Conservation (phyloP, 371 early-diverging fungal species). For the Mortierella sp. region DNA sequence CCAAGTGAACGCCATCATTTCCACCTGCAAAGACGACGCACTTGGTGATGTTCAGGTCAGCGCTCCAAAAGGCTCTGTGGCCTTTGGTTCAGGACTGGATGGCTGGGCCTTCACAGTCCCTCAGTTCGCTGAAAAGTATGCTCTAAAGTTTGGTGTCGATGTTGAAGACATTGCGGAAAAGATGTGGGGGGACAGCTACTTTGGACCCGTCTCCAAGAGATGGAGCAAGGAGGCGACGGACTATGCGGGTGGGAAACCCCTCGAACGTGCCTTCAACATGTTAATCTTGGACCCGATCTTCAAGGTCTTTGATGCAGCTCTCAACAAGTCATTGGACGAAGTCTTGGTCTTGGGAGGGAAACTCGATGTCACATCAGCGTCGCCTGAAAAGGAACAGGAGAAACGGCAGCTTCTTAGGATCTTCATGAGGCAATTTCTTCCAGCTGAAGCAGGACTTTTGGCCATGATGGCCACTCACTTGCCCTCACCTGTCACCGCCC, state of each 20-base stretch:
- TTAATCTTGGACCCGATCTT: constrained; percentile 99
- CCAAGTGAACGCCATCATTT: constrained; percentile 95
- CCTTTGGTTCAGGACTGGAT: constrained; percentile 99
- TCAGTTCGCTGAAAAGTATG: constrained; percentile 97
- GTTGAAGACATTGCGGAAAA: constrained; percentile 93
- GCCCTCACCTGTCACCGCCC: constrained; percentile 97
- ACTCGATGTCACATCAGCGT: constrained; percentile 89
- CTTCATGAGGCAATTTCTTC: constrained; percentile 99
- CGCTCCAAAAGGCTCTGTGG: constrained; percentile 97
- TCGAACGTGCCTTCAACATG: constrained; percentile 98
- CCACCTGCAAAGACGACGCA: constrained; percentile 88
- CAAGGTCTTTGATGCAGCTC: constrained; percentile 95
- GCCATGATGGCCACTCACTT: constrained; percentile 99
- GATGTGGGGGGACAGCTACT: constrained; percentile 98
- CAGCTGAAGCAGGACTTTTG: constrained; percentile 98
- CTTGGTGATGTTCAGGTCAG: constrained; percentile 92
- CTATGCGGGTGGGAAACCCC: constrained; percentile 78
- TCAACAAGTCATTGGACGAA: constrained; percentile 90
- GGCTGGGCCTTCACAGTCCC: constrained; percentile 99
- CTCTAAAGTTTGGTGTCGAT: constrained; percentile 98
- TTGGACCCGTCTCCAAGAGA: constrained; percentile 97
- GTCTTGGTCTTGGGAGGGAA: constrained; percentile 86
- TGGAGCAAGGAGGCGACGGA: constrained; percentile 82
- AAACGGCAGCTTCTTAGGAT: constrained; percentile 97
- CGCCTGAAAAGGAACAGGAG: constrained; percentile 90